phyloP scores from a whole-genome alignment of 768 basidiomycete genomes.

The Kwoniella pini region DNA sequence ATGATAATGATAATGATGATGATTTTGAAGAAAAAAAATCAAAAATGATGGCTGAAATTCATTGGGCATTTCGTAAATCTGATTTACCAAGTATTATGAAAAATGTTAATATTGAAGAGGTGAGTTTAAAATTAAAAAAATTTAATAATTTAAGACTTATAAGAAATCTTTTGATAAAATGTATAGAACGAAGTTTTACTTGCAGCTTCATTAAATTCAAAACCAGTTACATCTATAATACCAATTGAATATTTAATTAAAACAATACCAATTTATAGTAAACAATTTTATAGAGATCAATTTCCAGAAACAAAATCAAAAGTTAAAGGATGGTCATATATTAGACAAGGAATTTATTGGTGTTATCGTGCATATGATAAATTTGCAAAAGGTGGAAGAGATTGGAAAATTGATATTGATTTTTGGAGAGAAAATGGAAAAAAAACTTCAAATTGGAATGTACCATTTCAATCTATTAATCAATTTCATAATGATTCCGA shows the following conservation, averaged over 20 bases:
- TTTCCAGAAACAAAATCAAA: slow-evolving; percentile 31
- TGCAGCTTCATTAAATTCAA: slow-evolving; percentile 39
- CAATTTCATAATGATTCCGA: not conserved
- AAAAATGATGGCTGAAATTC: slow-evolving; percentile 50
- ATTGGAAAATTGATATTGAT: slow-evolving; percentile 43
- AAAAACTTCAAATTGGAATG: slow-evolving; percentile 32
- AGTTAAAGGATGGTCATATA: slow-evolving; percentile 43
- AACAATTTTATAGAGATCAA: slow-evolving; percentile 35
- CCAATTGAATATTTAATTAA: slow-evolving; percentile 33
- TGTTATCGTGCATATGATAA: slow-evolving; percentile 47
- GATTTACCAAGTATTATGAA: slow-evolving; percentile 53
- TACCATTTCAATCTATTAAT: not conserved
- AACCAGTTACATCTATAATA: slow-evolving; percentile 41
- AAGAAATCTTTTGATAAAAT: not conserved
- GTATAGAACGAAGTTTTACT: slow-evolving; percentile 51
- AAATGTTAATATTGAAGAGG: slow-evolving; percentile 46
- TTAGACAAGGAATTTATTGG: slow-evolving; percentile 47
- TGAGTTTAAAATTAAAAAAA: slow-evolving; percentile 29
- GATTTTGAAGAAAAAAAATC: slow-evolving; percentile 27
- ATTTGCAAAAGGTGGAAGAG: slow-evolving; percentile 39
- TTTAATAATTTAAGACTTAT: not conserved
- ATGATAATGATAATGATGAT: slow-evolving; percentile 24
- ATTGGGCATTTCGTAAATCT: slow-evolving; percentile 51
- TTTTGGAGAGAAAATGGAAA: slow-evolving; percentile 40
- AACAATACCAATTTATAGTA: slow-evolving; percentile 45